Evolutionary conservation across 2,329 filamentous ascomycete species (phyloP), one percentile per base, ranked within the genome.

Genomic region (Didymellaceae sp.): DNA sequence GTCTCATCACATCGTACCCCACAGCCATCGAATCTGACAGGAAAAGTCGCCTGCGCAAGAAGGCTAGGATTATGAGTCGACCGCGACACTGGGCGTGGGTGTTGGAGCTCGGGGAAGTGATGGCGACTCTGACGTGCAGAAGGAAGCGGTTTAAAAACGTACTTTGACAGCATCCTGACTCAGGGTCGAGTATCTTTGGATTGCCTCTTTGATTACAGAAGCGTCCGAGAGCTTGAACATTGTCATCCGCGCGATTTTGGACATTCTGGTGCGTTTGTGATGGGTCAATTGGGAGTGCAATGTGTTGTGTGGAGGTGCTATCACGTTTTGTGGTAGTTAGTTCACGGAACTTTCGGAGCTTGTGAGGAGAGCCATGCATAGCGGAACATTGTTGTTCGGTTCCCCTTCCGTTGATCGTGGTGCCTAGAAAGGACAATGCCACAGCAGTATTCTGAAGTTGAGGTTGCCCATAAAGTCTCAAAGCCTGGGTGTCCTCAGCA

Each of bases 171-270:
- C 71, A 30, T 71, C 65, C 32, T 64, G 57, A 42, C 45, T 54
- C 51, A 74, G 58, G 8, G 68, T 65, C 7, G 66, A 61, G 65
- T 72, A 74, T 52, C 67, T 70, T 16, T 63, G 44, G 39, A 71
- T 57, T 3, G 64, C 59, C 43, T 63, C 62, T 51, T 70, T 54
- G 47, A 73, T 48, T 47, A 62, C 44, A 24, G 63, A 54, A 3
- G 49, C 17, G 34, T 73, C 63, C 43, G 66, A 57, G 48, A 73
- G 59, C 55, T 74, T 73, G 66, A 74, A 72, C 22, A 73, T 58
- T 10, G 70, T 73, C 39, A 73, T 56, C 48, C 71, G 71, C 44
- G 67, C 51, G 55, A 74, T 66, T 41, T 63, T 62, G 9, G 65
- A 44, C 70, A 72, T 73, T 30, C 33, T 67, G 40, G 26, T 5